phyloP scores from a whole-genome alignment of 1,284 basidiomycete species.

The Ceratobasidium sp. region DNA sequence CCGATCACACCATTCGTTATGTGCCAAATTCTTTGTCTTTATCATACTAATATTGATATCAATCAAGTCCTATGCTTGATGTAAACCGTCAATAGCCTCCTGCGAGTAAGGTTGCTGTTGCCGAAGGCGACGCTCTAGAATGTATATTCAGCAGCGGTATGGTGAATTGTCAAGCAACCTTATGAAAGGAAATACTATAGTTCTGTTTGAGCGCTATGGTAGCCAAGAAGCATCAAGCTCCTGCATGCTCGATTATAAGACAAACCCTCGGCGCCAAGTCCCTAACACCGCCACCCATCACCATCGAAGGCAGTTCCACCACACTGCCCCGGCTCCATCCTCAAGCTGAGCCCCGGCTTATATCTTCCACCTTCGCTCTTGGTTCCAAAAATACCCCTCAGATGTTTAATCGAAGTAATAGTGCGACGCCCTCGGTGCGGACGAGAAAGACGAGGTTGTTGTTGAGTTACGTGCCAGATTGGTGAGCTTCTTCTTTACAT shows the following conservation, averaged over 20 bases:
- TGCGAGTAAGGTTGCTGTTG: too few species aligned
- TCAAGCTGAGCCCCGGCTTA: not conserved
- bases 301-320: not conserved
- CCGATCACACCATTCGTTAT: too few species aligned
- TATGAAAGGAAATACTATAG: not conserved
- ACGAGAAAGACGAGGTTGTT: slow-evolving; percentile 59
- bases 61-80: too few species aligned
- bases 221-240: too few species aligned
- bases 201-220: too few species aligned
- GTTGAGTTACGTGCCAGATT: slow-evolving; percentile 78
- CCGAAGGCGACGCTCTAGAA: too few species aligned
- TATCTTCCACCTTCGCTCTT: not conserved
- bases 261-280: slow-evolving; percentile 16
- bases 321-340: not conserved
- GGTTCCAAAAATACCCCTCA: not conserved
- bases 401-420: slow-evolving; percentile 12
- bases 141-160: too few species aligned
- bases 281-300: slow-evolving; percentile 15
- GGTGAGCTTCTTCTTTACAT: slow-evolving; percentile 70
- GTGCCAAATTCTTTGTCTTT: too few species aligned
- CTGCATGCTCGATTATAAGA: too few species aligned
- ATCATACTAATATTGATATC: too few species aligned
- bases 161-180: too few species aligned
- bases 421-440: slow-evolving; percentile 13
- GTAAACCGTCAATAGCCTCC: too few species aligned